Base-by-base conservation (phyloP, 768 basidiomycete species). In the Tephrocybe sp. region DNA sequence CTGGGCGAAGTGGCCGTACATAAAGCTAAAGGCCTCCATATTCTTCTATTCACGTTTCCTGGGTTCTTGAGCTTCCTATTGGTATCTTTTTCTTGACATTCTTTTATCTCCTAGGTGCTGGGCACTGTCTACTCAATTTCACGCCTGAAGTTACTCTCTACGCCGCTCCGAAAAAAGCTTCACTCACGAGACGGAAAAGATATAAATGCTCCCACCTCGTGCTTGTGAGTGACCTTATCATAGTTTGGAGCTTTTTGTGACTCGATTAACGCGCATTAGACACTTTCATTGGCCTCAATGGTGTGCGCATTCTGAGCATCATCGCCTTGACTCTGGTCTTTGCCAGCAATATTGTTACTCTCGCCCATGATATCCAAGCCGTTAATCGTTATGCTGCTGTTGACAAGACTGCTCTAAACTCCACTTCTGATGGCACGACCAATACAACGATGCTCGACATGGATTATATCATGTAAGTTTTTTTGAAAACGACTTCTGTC, bases 291-390 rank as follows among this genome's bases (percentile, higher is more conserved):
- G 80, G 77, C 40, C 85, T 96, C 62, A 95, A 96, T 62, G 76
- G 65, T 62, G 78, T 90, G 62, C 90, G 94, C 24, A 69, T 79
- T 30, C 68, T 97, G 40, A 91, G 90, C 69, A 83, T 97, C 60
- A 77, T 95, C 45, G 77, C 83, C 7, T 78, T 96, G 46, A 55
- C 89, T 6, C 81, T 95, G 41, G 89, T 93, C 38, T 87, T 96
- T 55, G 73, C 89, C 12, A 90, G 81, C 73, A 91, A 81, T 54
- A 83, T 90, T 53, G 79, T 89, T 48, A 84, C 83, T 23, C 76
- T 91, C 38, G 85, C 85, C 23, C 77, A 79, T 45, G 89, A 92
- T 62, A 68, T 93, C 54, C 73, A 85, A 58, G 89, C 90, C 14
- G 85, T 91, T 54, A 89, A 92, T 58, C 69, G 63, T 38, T 89